Evolutionary conservation across 495 filamentous ascomycete species (phyloP), one percentile per base, ranked within the genome.

Genomic region (Trichocladium uniseriatum): DNA sequence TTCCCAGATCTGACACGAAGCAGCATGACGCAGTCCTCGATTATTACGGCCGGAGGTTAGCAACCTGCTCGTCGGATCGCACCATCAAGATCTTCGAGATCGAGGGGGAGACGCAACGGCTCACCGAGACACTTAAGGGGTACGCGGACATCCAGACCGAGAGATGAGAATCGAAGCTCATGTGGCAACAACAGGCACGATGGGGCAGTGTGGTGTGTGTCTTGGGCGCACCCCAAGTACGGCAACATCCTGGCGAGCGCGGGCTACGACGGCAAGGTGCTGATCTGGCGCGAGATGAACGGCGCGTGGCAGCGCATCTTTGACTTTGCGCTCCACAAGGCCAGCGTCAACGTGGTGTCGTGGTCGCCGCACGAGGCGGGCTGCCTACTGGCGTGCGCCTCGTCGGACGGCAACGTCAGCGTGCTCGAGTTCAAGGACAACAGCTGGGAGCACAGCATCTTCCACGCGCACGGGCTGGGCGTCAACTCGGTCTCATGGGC

Each of bases 31-130:
- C 91, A 45, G 89, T 89, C 46, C 82, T 99, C 55, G 94, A 99
- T 67, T 97, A 97, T 71, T 99, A 97, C 69, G 92, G 92, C 58
- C 84, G 92, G 52, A 83, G 91, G 57, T 81, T 99, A 60, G 92
- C 92, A 52, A 99, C 92, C 57, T 97, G 92, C 68, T 95, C 89
- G 18, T 95, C 90, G 47, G 92, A 99, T 69, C 88, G 89, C 65
- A 97, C 91, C 41, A 94, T 99, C 73, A 97, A 96, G 72, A 95
- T 99, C 65, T 99, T 96, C 60, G 92, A 97, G 72, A 84, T 97
- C 43, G 92, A 97, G 67, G 89, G 90, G 54, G 89, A 95, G 61
- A 79, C 84, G 56, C 92, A 99, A 68, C 78, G 87, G 41, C 71
- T 97, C 44, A 82, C 84, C 20, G 92, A 96, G 72, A 98, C 92